Evolutionary conservation across 2,329 filamentous ascomycete genomes (phyloP), one percentile per base, ranked within the genome.

Genomic region (Colletotrichum eremochloae): DNA sequence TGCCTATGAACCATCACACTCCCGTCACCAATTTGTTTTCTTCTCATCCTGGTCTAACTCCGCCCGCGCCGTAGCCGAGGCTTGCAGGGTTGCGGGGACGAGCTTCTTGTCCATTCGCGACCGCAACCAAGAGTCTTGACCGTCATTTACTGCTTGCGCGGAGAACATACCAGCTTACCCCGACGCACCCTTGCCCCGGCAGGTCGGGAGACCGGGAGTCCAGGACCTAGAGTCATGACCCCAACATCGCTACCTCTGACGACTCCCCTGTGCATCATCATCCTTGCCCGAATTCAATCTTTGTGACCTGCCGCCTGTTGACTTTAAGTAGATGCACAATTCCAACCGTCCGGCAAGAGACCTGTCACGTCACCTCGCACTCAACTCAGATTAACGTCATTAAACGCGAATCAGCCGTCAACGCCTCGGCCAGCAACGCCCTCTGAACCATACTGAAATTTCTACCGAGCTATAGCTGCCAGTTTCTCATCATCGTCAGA

Each of bases 201-300:
- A 40, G 11, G 52, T 63, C 68, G 69, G 69, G 38, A 63, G 53
- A 63, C 69, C 46, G 60, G 44, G 44, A 63, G 58, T 68, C 65
- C 29, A 29, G 24, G 33, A 53, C 29, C 58, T 46, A 46, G 58
- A 72, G 65, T 68, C 65, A 72, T 72, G 65, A 72, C 69, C 65
- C 65, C 65, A 42, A 42, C 36, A 63, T 40, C 38, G 29, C 48
- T 52, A 14, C 46, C 57, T 46, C 31, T 24, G 48, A 63, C 64
- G 42, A 71, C 57, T 63, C 44, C 53, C 9, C 38, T 50, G 52
- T 48, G 52, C 65, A 72, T 53, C 65, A 72, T 53, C 58, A 53
- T 56, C 42, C 50, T 55, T 31, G 36, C 20, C 65, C 69, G 24
- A 58, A 31, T 36, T 53, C 52, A 58, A 57, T 66, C 65, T 68